Base-by-base conservation (phyloP, 495 filamentous ascomycete genomes). In the Aspergillus cavernicola region DNA sequence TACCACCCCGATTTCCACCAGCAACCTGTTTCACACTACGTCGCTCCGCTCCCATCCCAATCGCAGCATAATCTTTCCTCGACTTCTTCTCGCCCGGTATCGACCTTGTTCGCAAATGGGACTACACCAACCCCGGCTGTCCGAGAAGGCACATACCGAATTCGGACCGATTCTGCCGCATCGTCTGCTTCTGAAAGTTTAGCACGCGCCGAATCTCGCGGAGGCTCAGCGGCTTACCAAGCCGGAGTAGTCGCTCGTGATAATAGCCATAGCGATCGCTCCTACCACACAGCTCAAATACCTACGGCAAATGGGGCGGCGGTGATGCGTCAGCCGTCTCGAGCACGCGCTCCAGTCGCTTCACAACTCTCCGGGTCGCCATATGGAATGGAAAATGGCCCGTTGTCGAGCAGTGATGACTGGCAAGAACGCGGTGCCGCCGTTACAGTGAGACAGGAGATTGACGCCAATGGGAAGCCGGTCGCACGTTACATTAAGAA, bases 351-450 rank as follows among this genome's bases (percentile, higher is more conserved):
- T 38, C 65, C 60, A 49, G 80, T 78, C 31, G 73, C 80, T 23
- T 64, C 83, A 40, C 86, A 86, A 48, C 80, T 84, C 35, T 59
- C 71, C 11, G 74, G 72, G 11, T 66, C 74, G 6, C 76, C 80
- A 20, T 86, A 89, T 59, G 76, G 69, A 22, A 61, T 79, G 44
- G 88, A 93, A 59, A 80, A 83, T 40, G 84, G 82, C 3, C 80
- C 82, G 5, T 64, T 80, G 22, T 69, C 82, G 4, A 91, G 85
- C 63, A 92, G 84, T 63, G 92, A 96, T 50, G 92, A 97, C 40
- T 97, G 93, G 93, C 87, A 96, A 68, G 93, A 98, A 18, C 85
- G 84, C 48, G 92, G 93, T 33, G 93, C 93, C 4, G 89, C 93
- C 1, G 82, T 93, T 10, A 80, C 84, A 7, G 73, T 89, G 35